These are phyloP conservation scores for Spatholobus suberectus DNA, from an alignment of 306 rosid species.

Conservation along the genomic window DNA sequence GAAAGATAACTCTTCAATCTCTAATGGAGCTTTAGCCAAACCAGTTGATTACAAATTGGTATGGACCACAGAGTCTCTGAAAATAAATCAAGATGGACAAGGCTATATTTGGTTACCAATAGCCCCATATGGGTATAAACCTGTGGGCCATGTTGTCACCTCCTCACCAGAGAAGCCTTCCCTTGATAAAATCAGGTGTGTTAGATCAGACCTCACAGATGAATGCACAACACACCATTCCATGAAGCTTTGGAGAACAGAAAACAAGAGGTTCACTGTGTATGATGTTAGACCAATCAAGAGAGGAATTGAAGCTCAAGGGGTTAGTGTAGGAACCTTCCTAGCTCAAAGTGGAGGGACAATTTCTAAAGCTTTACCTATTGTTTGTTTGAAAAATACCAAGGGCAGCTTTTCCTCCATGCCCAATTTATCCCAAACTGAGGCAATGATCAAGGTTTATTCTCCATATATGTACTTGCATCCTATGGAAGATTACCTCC, in stretches of 20 bases:
- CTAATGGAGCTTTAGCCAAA: slow-evolving; percentile 41
- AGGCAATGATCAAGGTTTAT: slow-evolving; percentile 56
- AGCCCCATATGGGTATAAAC: slow-evolving; percentile 68
- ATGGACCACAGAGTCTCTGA: slow-evolving; percentile 57
- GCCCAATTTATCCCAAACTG: slow-evolving; percentile 65
- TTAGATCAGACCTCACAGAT: slow-evolving; percentile 64
- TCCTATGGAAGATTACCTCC: slow-evolving; percentile 62
- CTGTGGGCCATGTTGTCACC: slow-evolving; percentile 70
- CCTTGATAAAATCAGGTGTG: slow-evolving; percentile 64
- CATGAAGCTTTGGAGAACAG: slow-evolving; percentile 65
- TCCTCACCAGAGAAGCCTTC: slow-evolving; percentile 64
- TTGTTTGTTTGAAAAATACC: slow-evolving; percentile 68
- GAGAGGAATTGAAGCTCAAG: slow-evolving; percentile 56
- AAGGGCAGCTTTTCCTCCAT: slow-evolving; percentile 42
- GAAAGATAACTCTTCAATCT: slow-evolving; percentile 42
- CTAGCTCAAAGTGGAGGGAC: slow-evolving; percentile 51
- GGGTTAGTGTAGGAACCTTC: slow-evolving; percentile 72
- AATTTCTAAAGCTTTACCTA: background rate
- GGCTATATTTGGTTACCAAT: slow-evolving; percentile 77
- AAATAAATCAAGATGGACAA: slow-evolving; percentile 53
- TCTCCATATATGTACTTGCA: slow-evolving; percentile 71
- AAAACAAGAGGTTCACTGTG: slow-evolving; percentile 46
- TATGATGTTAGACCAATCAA: slow-evolving; percentile 54
- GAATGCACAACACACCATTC: slow-evolving; percentile 49
- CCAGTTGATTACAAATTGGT: slow-evolving; percentile 69